Conservation (phyloP, 352 stramenopile genomes). For the Globisporangium uncinulatum region DNA sequence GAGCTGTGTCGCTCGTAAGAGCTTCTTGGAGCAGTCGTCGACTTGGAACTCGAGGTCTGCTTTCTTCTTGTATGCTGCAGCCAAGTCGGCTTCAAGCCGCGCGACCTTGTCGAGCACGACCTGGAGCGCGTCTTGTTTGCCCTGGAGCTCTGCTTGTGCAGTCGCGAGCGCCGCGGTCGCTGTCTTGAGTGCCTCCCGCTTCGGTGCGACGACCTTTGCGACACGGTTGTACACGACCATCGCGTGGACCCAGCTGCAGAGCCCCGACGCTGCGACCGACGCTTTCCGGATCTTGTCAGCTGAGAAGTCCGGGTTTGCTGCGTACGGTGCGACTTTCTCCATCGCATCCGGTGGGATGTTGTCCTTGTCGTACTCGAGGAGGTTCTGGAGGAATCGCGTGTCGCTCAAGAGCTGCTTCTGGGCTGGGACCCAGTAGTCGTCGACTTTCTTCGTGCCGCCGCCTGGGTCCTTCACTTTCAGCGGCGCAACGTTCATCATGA, state of each 20-base stretch:
- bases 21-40: constrained; percentile 90
- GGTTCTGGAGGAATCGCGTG: constrained; percentile 89
- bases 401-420: constrained; percentile 93
- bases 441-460: constrained; percentile 88
- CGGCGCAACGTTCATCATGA: constrained; percentile 93
- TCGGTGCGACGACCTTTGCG: constrained; percentile 90
- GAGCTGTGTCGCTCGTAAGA: constrained; percentile 89
- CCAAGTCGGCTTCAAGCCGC: constrained; percentile 83
- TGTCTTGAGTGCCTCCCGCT: constrained; percentile 88
- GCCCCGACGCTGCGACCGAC: constrained; percentile 89
- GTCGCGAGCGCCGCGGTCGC: constrained; percentile 84
- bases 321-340: constrained; percentile 84
- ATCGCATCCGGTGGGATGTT: constrained; percentile 91
- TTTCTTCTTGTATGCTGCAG: constrained; percentile 92
- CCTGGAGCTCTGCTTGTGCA: constrained; percentile 80
- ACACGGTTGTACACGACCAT: constrained; percentile 96
- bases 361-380: constrained; percentile 96
- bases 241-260: constrained; percentile 95
- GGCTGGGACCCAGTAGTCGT: constrained; percentile 93
- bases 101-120: constrained; percentile 91
- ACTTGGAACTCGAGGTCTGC: constrained; percentile 87
- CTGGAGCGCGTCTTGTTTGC: constrained; percentile 90
- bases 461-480: constrained; percentile 92
- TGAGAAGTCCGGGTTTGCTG: constrained; percentile 88
- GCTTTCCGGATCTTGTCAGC: constrained; percentile 94